phyloP scores from a whole-genome alignment of 441 rosid species.

The Capsella rubella region DNA sequence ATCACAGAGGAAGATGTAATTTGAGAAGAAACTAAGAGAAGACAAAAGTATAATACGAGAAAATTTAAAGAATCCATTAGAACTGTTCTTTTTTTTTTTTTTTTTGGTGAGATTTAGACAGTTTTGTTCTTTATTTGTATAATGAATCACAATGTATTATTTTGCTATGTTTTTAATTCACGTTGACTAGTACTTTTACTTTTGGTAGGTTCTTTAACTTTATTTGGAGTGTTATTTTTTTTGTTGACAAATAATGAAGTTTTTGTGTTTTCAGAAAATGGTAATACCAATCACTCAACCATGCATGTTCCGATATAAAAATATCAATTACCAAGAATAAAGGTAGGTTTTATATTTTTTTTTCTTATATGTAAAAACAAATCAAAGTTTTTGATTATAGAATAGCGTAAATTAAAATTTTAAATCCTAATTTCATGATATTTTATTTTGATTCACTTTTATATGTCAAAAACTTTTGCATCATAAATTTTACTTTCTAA shows the following conservation, averaged over 20 bases:
- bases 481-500: no score
- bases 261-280: not conserved
- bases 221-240: not conserved
- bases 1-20: not conserved
- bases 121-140: not conserved
- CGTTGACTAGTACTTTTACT: not conserved
- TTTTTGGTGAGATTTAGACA: not conserved
- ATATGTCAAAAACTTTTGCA: no score
- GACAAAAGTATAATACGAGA: not conserved
- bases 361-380: no score
- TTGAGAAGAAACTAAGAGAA: not conserved
- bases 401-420: no score
- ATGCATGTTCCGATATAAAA: not conserved
- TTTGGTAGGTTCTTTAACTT: not conserved
- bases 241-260: not conserved
- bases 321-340: not conserved
- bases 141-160: not conserved
- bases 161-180: not conserved
- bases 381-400: no score
- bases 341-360: no score
- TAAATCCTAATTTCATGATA: no score
- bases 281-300: not conserved
- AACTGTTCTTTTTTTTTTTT: no score
- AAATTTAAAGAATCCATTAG: not conserved
- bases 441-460: no score